Evolutionary conservation across 495 filamentous ascomycete genomes (phyloP).

Genomic region (Talaromyces proteolyticus): DNA sequence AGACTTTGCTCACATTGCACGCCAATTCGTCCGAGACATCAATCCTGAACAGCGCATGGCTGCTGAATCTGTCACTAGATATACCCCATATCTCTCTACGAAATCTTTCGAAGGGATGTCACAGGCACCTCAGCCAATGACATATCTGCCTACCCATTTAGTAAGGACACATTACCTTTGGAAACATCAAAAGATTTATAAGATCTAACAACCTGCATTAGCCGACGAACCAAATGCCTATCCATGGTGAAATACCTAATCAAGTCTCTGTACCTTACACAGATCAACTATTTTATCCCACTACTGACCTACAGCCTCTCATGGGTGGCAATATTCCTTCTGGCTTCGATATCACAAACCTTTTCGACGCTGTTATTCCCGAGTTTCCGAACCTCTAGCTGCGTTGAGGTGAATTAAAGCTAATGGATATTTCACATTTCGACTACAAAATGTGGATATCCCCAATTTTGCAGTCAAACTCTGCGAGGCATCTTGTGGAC

Average conservation of each 20-base stretch:
- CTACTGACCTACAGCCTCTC: constrained; percentile 3
- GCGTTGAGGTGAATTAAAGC: neutral
- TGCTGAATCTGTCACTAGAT: neutral
- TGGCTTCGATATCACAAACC: constrained; percentile 3
- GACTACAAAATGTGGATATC: too few species aligned
- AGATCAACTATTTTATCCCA: constrained; percentile 5
- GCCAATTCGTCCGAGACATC: constrained; percentile 13
- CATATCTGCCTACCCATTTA: neutral
- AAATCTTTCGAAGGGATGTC: neutral
- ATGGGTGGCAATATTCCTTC: neutral
- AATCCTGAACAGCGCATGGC: neutral
- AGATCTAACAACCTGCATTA: neutral
- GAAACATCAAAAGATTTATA: neutral
- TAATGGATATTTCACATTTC: neutral
- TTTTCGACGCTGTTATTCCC: constrained; percentile 4
- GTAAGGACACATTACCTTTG: neutral
- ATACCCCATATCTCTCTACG: neutral
- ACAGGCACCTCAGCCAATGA: neutral
- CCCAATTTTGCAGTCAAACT: too few species aligned
- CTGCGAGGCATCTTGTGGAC: too few species aligned
- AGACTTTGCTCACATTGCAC: constrained; percentile 26
- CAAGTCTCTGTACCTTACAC: neutral
- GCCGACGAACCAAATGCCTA: neutral
- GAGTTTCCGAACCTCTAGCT: neutral
- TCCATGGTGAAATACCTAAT: neutral